Conservation (phyloP, 1,284 basidiomycete species). For the Cutaneotrichosporon sp. region DNA sequence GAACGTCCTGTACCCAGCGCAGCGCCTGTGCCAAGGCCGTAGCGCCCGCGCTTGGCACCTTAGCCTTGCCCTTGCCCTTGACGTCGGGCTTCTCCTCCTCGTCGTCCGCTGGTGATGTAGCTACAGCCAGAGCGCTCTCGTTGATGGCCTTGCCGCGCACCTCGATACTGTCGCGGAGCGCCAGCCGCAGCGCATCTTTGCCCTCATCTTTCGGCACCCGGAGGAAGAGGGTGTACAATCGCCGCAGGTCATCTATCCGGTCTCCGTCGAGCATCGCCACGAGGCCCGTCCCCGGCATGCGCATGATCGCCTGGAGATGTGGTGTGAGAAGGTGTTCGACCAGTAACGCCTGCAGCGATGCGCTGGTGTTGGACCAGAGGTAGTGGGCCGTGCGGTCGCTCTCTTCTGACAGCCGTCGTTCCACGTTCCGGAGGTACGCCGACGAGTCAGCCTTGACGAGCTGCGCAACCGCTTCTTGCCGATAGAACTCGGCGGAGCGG, state of each 20-base stretch:
- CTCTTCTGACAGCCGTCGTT: conserved; percentile 80
- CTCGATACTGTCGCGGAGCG: conserved; percentile 74
- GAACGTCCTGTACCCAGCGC: conserved; percentile 91
- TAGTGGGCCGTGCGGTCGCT: conserved; percentile 87
- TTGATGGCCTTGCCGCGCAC: conserved; percentile 82
- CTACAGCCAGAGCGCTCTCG: conserved; percentile 49
- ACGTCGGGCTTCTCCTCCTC: conserved; percentile 37
- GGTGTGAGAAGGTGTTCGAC: conserved; percentile 75
- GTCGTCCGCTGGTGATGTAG: conserved; percentile 34
- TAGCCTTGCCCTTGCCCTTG: conserved; percentile 65
- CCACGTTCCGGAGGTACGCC: conserved; percentile 77
- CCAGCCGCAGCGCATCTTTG: conserved; percentile 65
- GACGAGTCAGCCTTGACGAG: conserved; percentile 76
- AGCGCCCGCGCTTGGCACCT: conserved; percentile 40
- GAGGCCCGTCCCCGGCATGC: conserved; percentile 82
- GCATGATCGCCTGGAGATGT: conserved; percentile 73
- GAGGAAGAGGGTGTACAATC: conserved; percentile 77
- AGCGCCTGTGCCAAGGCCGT: conserved; percentile 62
- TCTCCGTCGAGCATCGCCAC: conserved; percentile 84
- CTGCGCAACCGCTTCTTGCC: conserved; percentile 69
- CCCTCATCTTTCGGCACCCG: conserved; percentile 67
- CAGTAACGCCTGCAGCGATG: conserved; percentile 71
- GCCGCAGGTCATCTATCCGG: conserved; percentile 72
- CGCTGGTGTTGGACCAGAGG: conserved; percentile 72
- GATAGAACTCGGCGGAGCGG: conserved; percentile 80